A percentile compares a stretch with the other conserved stretches of the same genome.
Evolutionary conservation across 2,329 filamentous ascomycete species (phyloP).

Genomic region (Spiromastix sp.): DNA sequence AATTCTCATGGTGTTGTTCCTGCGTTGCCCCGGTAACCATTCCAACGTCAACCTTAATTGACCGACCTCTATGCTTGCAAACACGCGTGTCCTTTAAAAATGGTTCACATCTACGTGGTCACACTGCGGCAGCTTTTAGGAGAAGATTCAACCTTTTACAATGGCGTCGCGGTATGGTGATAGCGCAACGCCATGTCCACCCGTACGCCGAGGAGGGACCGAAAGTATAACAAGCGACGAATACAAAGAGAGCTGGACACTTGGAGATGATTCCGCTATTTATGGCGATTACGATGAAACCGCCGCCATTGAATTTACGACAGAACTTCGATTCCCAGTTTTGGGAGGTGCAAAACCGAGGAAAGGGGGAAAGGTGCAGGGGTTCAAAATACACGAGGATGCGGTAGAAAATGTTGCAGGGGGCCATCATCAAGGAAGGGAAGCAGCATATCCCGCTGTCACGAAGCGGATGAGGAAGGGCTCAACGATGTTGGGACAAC

Average conservation of each 20-base stretch:
- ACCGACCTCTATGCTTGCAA: too few species aligned
- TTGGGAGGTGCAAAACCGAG: constrained; percentile 21
- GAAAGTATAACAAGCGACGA: constrained; percentile 13
- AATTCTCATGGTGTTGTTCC: too few species aligned
- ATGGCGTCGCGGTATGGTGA: constrained; percentile 20
- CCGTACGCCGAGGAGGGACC: constrained; percentile 12
- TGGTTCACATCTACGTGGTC: too few species aligned
- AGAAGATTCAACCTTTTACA: too few species aligned
- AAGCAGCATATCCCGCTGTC: constrained; percentile 6
- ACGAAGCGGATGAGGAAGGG: constrained; percentile 10
- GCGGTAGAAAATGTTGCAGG: constrained; percentile 2
- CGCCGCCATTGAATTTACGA: constrained; percentile 30
- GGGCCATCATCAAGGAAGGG: constrained; percentile 7
- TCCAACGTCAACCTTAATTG: too few species aligned
- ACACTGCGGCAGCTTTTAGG: too few species aligned
- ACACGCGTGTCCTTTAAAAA: too few species aligned
- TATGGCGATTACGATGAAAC: constrained; percentile 24
- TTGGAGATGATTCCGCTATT: constrained; percentile 16
- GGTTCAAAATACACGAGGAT: constrained; percentile 33
- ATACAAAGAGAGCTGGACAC: constrained; percentile 15
- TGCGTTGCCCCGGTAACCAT: too few species aligned
- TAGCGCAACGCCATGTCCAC: constrained; percentile 25
- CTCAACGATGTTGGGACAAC: constrained; percentile 28
- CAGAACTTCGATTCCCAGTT: constrained; percentile 24
- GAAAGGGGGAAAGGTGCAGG: constrained; percentile 15